phyloP scores from a whole-genome alignment of 176 grass and related monocot genomes.

The Oryza meyeriana region DNA sequence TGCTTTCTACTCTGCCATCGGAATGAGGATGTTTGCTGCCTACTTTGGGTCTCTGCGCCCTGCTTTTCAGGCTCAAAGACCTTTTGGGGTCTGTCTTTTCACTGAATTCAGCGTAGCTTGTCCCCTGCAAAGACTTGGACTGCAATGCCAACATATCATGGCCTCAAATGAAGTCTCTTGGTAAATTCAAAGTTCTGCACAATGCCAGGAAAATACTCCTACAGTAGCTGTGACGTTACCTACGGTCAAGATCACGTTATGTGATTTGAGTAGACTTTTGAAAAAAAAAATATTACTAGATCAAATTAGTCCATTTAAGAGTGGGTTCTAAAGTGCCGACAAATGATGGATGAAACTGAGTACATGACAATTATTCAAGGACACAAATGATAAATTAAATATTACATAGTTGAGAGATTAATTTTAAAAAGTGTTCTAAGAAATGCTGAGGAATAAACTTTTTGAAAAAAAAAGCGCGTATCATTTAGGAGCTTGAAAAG shows the following conservation, averaged over 20 bases:
- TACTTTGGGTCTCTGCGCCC: slow-evolving; percentile 5
- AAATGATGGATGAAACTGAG: no score
- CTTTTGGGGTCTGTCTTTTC: slow-evolving; percentile 18
- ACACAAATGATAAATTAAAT: no score
- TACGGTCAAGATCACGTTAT: neutral
- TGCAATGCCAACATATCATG: neutral
- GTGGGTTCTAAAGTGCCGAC: no score
- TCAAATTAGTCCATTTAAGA: no score
- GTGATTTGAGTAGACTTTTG: no score
- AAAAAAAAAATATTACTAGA: no score
- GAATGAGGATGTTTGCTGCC: slow-evolving; percentile 46
- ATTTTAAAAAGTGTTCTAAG: no score
- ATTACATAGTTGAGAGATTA: no score
- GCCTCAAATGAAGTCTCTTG: neutral
- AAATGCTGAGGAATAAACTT: no score
- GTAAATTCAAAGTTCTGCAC: neutral
- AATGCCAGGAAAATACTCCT: neutral
- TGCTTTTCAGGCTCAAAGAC: slow-evolving; percentile 28
- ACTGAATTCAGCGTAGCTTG: slow-evolving; percentile 31
- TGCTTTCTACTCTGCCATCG: slow-evolving; percentile 19
- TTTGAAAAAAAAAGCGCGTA: no score
- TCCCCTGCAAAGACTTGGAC: slow-evolving; percentile 11
- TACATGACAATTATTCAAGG: no score
- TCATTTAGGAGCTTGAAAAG: no score
- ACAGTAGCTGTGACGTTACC: neutral